A percentile compares a stretch with the other conserved stretches of the same genome.
These are phyloP conservation scores for Sphaerostilbella broomeana DNA, from an alignment of 2,329 filamentous ascomycete species.

Conservation along the genomic window DNA sequence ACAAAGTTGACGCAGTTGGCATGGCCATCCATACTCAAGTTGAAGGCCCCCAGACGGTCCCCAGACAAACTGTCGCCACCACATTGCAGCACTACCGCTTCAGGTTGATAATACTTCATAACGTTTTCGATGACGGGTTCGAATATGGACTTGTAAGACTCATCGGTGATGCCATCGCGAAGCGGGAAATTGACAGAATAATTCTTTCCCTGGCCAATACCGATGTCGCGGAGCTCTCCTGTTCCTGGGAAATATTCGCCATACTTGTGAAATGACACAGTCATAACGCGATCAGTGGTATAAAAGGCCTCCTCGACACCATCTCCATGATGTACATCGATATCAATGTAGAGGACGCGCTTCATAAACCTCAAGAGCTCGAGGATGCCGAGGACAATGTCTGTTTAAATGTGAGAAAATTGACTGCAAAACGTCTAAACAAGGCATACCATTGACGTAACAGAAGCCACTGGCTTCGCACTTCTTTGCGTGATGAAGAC, in stretches of 20 bases:
- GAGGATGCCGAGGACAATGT: constrained; percentile 93
- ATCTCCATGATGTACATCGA: constrained; percentile 90
- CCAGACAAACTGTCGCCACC: constrained; percentile 92
- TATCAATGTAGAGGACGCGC: constrained; percentile 95
- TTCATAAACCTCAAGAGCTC: constrained; percentile 86
- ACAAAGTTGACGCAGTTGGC: constrained; percentile 90
- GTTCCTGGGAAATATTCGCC: constrained; percentile 94
- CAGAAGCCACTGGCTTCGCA: constrained; percentile 95
- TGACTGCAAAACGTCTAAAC: not conserved
- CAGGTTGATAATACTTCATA: constrained; percentile 80
- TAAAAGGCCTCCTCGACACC: constrained; percentile 92
- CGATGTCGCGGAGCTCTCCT: constrained; percentile 78
- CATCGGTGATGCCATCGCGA: constrained; percentile 85
- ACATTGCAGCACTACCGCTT: constrained; percentile 91
- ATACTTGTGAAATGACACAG: constrained; percentile 92
- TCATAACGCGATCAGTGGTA: constrained; percentile 88
- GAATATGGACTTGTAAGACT: constrained; percentile 85
- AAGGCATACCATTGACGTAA: constrained; percentile 78
- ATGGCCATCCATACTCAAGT: constrained; percentile 93
- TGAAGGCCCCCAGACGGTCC: constrained; percentile 92
- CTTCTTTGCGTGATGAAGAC: constrained; percentile 96
- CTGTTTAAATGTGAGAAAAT: constrained; percentile 35
- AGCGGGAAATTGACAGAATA: constrained; percentile 89
- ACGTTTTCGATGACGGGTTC: constrained; percentile 81
- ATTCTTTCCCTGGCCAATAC: constrained; percentile 80